phyloP scores from a whole-genome alignment of 2,329 filamentous ascomycete species.

The Paradendryphiella salina region DNA sequence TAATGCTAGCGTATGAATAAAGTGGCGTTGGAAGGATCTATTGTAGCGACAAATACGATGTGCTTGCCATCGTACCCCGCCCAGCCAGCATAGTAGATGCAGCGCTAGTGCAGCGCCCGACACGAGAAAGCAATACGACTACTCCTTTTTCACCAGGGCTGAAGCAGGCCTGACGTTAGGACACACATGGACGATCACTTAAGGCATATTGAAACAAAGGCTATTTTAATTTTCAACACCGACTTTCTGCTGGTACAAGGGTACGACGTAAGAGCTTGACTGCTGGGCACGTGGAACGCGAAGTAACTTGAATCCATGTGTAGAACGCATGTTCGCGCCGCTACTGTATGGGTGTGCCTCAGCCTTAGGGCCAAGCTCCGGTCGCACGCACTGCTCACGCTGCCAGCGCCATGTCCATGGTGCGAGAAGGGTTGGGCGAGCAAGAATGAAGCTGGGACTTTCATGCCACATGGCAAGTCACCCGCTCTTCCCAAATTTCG shows the following conservation, averaged over 20 bases:
- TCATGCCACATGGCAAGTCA: too few relatives aligned
- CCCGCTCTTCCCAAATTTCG: too few relatives aligned
- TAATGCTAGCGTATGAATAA: not conserved
- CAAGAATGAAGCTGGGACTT: too few relatives aligned
- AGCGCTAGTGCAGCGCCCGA: not conserved
- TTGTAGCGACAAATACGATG: not conserved
- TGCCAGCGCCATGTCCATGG: too few relatives aligned
- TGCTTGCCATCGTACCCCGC: slow-evolving; percentile 2
- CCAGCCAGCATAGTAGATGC: not conserved
- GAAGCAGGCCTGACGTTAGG: not conserved
- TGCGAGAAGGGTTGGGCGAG: too few relatives aligned
- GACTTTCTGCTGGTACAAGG: not conserved
- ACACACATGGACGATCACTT: not conserved
- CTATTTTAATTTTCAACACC: not conserved
- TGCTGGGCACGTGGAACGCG: slow-evolving; percentile 2
- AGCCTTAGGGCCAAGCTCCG: not conserved
- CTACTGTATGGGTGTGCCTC: slow-evolving; percentile 1
- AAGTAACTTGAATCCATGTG: not conserved
- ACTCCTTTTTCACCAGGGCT: not conserved
- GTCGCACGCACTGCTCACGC: too few relatives aligned
- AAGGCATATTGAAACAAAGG: not conserved
- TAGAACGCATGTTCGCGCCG: slow-evolving; percentile 5
- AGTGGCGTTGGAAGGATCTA: not conserved
- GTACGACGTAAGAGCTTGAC: too few relatives aligned
- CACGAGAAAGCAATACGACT: slow-evolving; percentile 5